phyloP scores from a whole-genome alignment of 805 yeast genomes.

The Saccharomycopsis fibuligera region DNA sequence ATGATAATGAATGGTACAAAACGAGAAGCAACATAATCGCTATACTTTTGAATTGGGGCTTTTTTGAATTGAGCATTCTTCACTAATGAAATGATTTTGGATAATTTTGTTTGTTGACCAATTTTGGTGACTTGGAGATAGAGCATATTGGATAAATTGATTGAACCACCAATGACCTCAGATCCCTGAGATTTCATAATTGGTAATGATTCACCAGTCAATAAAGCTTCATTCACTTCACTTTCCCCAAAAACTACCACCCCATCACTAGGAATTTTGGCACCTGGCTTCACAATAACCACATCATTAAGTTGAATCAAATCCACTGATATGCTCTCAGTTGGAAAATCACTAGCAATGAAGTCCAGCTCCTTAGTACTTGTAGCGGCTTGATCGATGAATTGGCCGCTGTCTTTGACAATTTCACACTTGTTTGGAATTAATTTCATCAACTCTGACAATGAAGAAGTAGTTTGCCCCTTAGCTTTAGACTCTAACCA shows the following conservation, averaged over 20 bases:
- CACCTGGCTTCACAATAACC: conserved; percentile 77
- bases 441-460: conserved; percentile 71
- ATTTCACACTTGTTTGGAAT: conserved; percentile 75
- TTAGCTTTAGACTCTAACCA: conserved; percentile 88
- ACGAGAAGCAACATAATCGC: conserved; percentile 76
- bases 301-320: conserved; percentile 72
- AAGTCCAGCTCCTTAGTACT: neutral
- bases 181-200: conserved; percentile 58
- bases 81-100: conserved; percentile 80
- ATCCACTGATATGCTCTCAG: conserved; percentile 59
- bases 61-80: conserved; percentile 82
- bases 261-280: conserved; percentile 90
- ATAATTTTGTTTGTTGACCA: conserved; percentile 79
- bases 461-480: conserved; percentile 86
- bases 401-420: conserved; percentile 35
- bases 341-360: neutral
- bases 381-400: neutral
- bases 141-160: conserved; percentile 71
- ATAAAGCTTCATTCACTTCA: conserved; percentile 79
- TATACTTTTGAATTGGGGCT: conserved; percentile 87
- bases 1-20: conserved; percentile 74
- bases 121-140: conserved; percentile 62
- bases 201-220: conserved; percentile 89
- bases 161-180: conserved; percentile 79
- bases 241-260: conserved; percentile 67